A percentile compares a stretch with the other conserved stretches of the same genome.
phyloP scores from a whole-genome alignment of 2,329 filamentous ascomycete species.

The Cercospora sp. region DNA sequence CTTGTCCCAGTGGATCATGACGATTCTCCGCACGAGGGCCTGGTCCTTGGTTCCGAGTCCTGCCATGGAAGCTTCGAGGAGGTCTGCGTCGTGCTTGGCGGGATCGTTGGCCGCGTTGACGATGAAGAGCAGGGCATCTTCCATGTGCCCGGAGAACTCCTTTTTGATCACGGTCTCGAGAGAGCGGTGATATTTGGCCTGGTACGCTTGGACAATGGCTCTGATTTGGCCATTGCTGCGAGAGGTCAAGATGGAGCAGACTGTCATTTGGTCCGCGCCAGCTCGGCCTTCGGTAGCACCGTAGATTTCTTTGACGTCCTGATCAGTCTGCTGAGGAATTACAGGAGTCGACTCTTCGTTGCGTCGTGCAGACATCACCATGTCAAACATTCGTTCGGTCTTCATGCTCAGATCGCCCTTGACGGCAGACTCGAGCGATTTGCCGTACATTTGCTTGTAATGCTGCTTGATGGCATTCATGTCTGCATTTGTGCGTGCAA shows the following conservation, averaged over 20 bases:
- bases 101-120: slow-evolving; percentile 75
- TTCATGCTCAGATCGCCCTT: slow-evolving; percentile 79
- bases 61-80: slow-evolving; percentile 84
- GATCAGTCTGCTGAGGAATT: slow-evolving; percentile 69
- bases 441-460: slow-evolving; percentile 68
- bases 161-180: slow-evolving; percentile 74
- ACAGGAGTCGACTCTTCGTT: slow-evolving; percentile 77
- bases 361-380: slow-evolving; percentile 72
- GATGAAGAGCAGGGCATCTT: slow-evolving; percentile 77
- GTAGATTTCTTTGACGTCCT: slow-evolving; percentile 75
- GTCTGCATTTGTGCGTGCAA: slow-evolving; percentile 83
- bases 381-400: slow-evolving; percentile 80
- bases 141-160: slow-evolving; percentile 91
- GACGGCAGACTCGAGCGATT: slow-evolving; percentile 69
- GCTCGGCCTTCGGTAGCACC: slow-evolving; percentile 68
- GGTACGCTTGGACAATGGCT: slow-evolving; percentile 75
- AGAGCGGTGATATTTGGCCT: slow-evolving; percentile 66
- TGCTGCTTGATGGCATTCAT: slow-evolving; percentile 79
- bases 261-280: slow-evolving; percentile 68
- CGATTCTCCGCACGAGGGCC: slow-evolving; percentile 72
- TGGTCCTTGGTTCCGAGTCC: slow-evolving; percentile 85
- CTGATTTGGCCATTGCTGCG: slow-evolving; percentile 81
- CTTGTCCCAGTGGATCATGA: slow-evolving; percentile 81
- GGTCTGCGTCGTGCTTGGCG: slow-evolving; percentile 76
- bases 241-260: slow-evolving; percentile 74